Percentiles rank a stretch among this genome's conserved stretches.
Conservation (phyloP, 352 stramenopile genomes). For the Globisporangium apiculatum region DNA sequence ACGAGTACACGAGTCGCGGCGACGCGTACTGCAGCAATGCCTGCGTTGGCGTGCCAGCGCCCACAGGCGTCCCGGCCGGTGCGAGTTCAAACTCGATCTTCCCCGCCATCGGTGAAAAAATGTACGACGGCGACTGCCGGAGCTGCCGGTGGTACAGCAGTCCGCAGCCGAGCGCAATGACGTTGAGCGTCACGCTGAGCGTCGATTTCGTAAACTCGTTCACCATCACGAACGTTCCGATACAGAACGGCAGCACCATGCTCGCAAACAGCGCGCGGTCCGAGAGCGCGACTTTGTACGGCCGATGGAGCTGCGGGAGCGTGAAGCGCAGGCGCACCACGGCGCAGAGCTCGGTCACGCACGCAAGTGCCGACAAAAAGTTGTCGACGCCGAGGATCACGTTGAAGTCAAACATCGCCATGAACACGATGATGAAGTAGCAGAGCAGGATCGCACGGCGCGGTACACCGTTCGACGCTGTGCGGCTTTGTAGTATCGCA, state of each 20-base stretch:
- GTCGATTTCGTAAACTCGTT: slow-evolving; percentile 63
- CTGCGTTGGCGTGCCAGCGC: slow-evolving; percentile 3
- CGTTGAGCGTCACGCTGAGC: slow-evolving; percentile 45
- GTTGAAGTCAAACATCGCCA: slow-evolving; percentile 86
- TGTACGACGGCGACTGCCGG: slow-evolving; percentile 25
- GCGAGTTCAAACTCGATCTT: slow-evolving; percentile 22
- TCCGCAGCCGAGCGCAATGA: slow-evolving; percentile 36
- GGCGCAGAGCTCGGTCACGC: slow-evolving; percentile 88
- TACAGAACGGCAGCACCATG: slow-evolving; percentile 43
- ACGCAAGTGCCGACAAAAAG: slow-evolving; percentile 87
- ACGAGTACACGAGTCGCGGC: slow-evolving; percentile 9
- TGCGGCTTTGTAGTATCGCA: slow-evolving; percentile 20
- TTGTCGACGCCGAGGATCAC: slow-evolving; percentile 90
- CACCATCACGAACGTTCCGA: slow-evolving; percentile 54
- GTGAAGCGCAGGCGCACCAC: slow-evolving; percentile 87
- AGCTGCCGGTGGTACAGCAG: slow-evolving; percentile 56
- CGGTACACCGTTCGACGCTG: slow-evolving; percentile 43
- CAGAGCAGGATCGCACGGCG: slow-evolving; percentile 76
- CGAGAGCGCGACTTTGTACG: slow-evolving; percentile 70
- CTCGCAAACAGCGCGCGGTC: slow-evolving; percentile 37
- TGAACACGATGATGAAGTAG: slow-evolving; percentile 82
- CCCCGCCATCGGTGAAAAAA: slow-evolving; percentile 20
- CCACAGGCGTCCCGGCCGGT: slow-evolving; percentile 2
- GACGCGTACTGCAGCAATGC: slow-evolving; percentile 5
- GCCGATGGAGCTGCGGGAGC: slow-evolving; percentile 57